Base-by-base conservation (phyloP, 2,329 filamentous ascomycete species). In the Xenoacremonium recifei region DNA sequence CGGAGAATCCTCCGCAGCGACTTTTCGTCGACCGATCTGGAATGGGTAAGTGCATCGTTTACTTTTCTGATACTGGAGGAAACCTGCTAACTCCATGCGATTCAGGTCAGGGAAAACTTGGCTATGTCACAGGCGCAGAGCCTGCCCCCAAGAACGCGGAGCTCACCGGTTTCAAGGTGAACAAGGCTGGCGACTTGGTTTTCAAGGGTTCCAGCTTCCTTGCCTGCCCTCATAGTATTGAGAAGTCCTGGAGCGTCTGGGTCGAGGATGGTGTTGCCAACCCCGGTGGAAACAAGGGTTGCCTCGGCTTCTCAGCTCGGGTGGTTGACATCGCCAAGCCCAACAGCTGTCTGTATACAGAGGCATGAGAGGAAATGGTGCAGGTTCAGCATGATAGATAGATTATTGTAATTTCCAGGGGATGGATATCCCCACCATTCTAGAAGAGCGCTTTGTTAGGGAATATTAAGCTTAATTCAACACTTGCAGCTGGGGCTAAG, bases 11-110 rank as follows among this genome's bases (percentile, higher is more conserved):
- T 12, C 40, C 44, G 12, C 79, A 82, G 66, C 61, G 73, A 52
- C 44, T 78, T 41, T 82, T 59, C 48, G 73, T 71, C 25, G 78
- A 83, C 60, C 75, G 73, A 32, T 80, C 76, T 19, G 78, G 76
- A 54, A 80, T 80, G 76, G 78, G 75, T 72, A 71, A 31, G 70
- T 50, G 10, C 19, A 21, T 6, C 9, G 7, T n/a, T 16, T 19
- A 15, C 6, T 13, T 20, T 16, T 2, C 9, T 0, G 5, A 7
- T 4, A 4, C 6, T 10, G 15, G 40, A 21, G 37, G 5, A 9
- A n/a, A 2, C 0, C 9, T 4, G 25, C 19, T 44, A 32, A 48
- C 48, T 25, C 50, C 29, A 23, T 11, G 4, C 20, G 12, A 3
- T 15, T 42, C 21, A 75, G 73, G 76, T 47, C 73, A 77, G 45